phyloP scores from a whole-genome alignment of 2,329 filamentous ascomycete genomes.

The Neobulgaria alba region DNA sequence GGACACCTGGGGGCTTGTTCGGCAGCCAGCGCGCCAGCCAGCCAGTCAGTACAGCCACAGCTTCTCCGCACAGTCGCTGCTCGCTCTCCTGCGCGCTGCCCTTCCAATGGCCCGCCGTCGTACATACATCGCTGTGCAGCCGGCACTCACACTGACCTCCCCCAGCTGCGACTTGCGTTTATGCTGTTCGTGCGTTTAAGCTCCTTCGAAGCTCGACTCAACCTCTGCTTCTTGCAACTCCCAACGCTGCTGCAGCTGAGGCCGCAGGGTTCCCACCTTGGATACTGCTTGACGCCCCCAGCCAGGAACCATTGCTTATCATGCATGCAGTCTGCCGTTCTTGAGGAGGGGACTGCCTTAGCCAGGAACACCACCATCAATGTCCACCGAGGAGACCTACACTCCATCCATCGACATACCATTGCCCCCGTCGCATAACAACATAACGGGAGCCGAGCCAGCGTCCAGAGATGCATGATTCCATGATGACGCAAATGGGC shows the following conservation, averaged over 20 bases:
- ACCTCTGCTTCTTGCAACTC: conserved; percentile 14
- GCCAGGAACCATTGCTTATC: conserved; percentile 30
- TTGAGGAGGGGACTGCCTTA: conserved; percentile 26
- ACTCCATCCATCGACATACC: conserved; percentile 13
- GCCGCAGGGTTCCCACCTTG: conserved; percentile 24
- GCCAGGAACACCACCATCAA: conserved; percentile 27
- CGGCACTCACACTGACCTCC: conserved; percentile 12
- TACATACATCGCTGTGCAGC: conserved; percentile 10
- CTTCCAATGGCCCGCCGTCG: conserved; percentile 2
- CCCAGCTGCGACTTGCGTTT: conserved; percentile 18
- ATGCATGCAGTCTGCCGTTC: conserved; percentile 30
- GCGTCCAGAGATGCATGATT: conserved; percentile 27
- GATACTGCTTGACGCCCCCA: conserved; percentile 26
- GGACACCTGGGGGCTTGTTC: conserved; percentile 13
- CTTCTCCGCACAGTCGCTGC: conserved; percentile 22
- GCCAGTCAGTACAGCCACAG: conserved; percentile 20
- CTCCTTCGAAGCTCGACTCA: conserved; percentile 17
- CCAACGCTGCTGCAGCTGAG: conserved; percentile 23
- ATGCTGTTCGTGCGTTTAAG: conserved; percentile 22
- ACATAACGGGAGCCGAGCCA: conserved; percentile 1
- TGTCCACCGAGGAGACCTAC: conserved; percentile 17
- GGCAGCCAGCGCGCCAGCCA: conserved; percentile 13
- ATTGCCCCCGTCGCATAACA: conserved; percentile 15
- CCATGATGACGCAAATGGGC: conserved; percentile 29
- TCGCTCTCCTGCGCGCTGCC: conserved; percentile 8